Conservation (phyloP, 495 filamentous ascomycete genomes). For the Hypoxylon fuscum region DNA sequence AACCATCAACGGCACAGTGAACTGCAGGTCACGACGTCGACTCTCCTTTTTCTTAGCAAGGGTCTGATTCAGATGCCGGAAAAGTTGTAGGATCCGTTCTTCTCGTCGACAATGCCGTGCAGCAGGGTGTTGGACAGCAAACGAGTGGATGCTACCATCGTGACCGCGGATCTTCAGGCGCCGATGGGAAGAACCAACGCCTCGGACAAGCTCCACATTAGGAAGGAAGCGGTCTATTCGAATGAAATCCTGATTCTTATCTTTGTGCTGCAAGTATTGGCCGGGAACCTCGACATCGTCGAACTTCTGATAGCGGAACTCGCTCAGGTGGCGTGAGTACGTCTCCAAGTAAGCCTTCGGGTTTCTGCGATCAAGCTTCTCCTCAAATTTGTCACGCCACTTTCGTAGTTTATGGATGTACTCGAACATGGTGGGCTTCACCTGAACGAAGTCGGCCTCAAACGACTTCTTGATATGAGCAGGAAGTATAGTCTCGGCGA, state of each 20-base stretch:
- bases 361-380: constrained; percentile 89
- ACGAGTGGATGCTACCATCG: constrained; percentile 93
- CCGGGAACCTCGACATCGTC: constrained; percentile 98
- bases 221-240: constrained; percentile 96
- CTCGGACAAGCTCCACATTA: constrained; percentile 88
- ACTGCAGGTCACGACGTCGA: constrained; percentile 90
- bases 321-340: constrained; percentile 89
- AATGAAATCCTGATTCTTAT: constrained; percentile 98
- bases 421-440: constrained; percentile 94
- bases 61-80: constrained; percentile 94
- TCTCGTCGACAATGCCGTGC: constrained; percentile 90
- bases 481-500: constrained; percentile 95
- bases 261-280: constrained; percentile 94
- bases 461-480: constrained; percentile 92
- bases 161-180: constrained; percentile 96
- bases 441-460: constrained; percentile 91
- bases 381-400: constrained; percentile 98
- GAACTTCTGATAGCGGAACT: constrained; percentile 96
- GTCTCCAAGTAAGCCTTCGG: constrained; percentile 75
- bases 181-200: constrained; percentile 87
- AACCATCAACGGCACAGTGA: constrained; percentile 94
- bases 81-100: constrained; percentile 95
- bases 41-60: constrained; percentile 93
- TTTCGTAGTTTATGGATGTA: constrained; percentile 97
- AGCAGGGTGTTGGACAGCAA: constrained; percentile 94